Evolutionary conservation across 768 basidiomycete species (phyloP).

Genomic region (Suillus subluteus): DNA sequence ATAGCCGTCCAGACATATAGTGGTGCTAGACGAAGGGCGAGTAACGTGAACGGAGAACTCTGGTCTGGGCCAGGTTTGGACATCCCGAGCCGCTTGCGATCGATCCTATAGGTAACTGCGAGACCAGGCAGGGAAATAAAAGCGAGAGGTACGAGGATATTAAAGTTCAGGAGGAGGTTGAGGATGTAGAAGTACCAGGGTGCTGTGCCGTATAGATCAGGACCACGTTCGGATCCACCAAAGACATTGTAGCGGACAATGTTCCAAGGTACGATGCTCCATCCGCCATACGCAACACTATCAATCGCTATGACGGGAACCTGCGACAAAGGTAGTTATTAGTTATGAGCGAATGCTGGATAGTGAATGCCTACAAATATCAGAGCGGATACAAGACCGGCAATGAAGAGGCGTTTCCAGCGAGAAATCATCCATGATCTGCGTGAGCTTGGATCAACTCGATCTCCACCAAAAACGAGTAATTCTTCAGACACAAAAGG

Average conservation of each 20-base stretch:
- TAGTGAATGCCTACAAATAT: slow-evolving; percentile 55
- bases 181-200: slow-evolving; percentile 85
- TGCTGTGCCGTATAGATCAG: slow-evolving; percentile 92
- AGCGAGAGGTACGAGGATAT: slow-evolving; percentile 80
- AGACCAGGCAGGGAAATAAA: slow-evolving; percentile 81
- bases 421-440: slow-evolving; percentile 62
- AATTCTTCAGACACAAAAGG: slow-evolving; percentile 93
- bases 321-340: slow-evolving; percentile 43
- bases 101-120: slow-evolving; percentile 69
- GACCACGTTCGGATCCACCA: slow-evolving; percentile 75
- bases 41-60: slow-evolving; percentile 79
- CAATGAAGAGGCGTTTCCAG: slow-evolving; percentile 57
- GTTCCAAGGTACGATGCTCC: slow-evolving; percentile 87
- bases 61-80: slow-evolving; percentile 51
- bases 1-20: slow-evolving; percentile 91
- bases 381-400: slow-evolving; percentile 58
- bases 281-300: slow-evolving; percentile 82
- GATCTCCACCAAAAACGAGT: slow-evolving; percentile 74
- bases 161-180: slow-evolving; percentile 95
- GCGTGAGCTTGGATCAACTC: slow-evolving; percentile 48
- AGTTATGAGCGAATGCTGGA: not conserved
- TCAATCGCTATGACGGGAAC: slow-evolving; percentile 85
- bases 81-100: slow-evolving; percentile 75
- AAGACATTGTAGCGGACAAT: slow-evolving; percentile 94
- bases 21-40: slow-evolving; percentile 80